Evolutionary conservation across 352 stramenopile genomes (phyloP), one percentile per base, ranked within the genome.

Genomic region (Plasmopara viticola): DNA sequence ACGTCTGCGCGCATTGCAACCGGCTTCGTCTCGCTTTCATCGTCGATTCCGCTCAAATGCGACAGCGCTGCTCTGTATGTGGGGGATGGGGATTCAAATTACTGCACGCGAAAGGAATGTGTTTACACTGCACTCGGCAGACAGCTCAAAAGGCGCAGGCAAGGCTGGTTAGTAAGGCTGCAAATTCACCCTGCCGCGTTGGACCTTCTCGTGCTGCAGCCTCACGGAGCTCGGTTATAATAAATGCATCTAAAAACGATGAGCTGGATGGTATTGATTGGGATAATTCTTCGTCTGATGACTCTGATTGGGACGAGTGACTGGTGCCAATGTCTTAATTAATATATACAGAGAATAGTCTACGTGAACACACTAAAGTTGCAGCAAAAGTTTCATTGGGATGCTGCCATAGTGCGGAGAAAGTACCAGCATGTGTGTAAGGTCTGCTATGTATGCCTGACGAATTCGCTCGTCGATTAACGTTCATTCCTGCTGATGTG

Each of bases 11-110:
- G 10, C 74, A 88, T 53, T 88, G 78, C 57, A 86, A 88, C 40
- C 74, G 78, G 3, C 58, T 88, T 39, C 66, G 67, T 1, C 73
- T 86, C 39, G 78, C 76, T 12, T 86, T 88, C 45, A 86, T 88
- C 60, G 70, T 88, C 14, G 74, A 77, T 33, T 82, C 78, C 13
- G 69, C 71, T 28, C 70, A 80, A 25, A 79, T 88, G 51, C 71
- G 68, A 10, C 66, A 66, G 43, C 63, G 71, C 0, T 88, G 78
- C 50, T 62, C 71, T 0, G 54, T 64, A 9, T 88, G 78, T 53
- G 54, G 63, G 9, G 74, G 74, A 44, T 86, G 78, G 75, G 78
- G 78, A 1, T 70, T 83, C 17, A 68, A 68, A 10, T 62, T 88
- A 15, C 58, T 88, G 9, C 43, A 68, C 53, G 46, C 58, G 13